Conservation (phyloP, 106 monocot genomes). For the Platanthera zijinensis region DNA sequence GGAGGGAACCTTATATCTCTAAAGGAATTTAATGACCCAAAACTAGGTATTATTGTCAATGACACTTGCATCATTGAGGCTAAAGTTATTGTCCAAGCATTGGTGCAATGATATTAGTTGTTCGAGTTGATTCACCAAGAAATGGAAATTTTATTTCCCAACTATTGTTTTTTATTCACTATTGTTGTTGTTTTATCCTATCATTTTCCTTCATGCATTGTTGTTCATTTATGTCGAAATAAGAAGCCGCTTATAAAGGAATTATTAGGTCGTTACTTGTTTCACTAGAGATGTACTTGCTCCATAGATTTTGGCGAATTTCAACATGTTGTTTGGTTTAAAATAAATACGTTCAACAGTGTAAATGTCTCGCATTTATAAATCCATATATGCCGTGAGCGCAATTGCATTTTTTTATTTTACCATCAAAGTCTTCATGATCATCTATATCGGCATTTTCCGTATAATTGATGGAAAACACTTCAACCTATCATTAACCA, state of each 20-base stretch:
- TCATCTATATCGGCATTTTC: too few species aligned
- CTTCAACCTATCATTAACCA: too few species aligned
- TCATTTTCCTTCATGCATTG: not conserved
- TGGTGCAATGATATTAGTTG: constrained; percentile 1
- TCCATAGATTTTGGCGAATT: not conserved
- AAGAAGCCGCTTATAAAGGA: not conserved
- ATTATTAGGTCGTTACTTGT: not conserved
- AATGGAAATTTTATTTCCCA: not conserved
- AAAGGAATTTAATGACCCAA: not conserved
- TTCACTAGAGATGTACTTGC: not conserved
- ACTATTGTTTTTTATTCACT: not conserved
- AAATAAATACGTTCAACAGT: not conserved
- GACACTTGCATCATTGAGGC: constrained; percentile 8
- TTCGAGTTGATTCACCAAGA: not conserved
- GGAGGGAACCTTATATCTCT: not conserved
- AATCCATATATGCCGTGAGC: too few species aligned
- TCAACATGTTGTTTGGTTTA: not conserved
- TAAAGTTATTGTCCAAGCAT: not conserved
- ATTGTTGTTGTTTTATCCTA: not conserved
- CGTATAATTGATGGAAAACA: too few species aligned
- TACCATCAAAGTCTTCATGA: too few species aligned
- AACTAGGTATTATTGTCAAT: not conserved
- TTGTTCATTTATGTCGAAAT: not conserved
- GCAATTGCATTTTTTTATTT: too few species aligned
- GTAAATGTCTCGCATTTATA: not conserved